These are phyloP conservation scores for Penicillium digitatum DNA, from an alignment of 2,329 filamentous ascomycete species.

Conservation along the genomic window DNA sequence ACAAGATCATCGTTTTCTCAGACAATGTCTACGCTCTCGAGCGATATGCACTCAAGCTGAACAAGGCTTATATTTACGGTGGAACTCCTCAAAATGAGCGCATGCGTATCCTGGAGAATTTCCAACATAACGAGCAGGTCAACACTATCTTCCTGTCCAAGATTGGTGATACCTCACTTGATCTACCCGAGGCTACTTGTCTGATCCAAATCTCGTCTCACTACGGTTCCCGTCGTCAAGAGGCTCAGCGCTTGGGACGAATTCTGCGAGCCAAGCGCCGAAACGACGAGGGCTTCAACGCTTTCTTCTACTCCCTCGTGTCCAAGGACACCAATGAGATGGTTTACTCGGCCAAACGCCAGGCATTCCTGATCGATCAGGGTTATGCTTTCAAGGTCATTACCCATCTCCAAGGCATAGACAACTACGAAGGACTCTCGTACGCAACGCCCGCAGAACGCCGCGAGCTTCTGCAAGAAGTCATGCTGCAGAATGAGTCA, in stretches of 20 bases:
- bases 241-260: constrained; percentile 87
- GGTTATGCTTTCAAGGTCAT: constrained; percentile 99
- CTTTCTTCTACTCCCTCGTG: constrained; percentile 96
- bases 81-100: constrained; percentile 82
- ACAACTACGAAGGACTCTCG: constrained; percentile 73
- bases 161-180: constrained; percentile 96
- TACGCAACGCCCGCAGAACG: constrained; percentile 77
- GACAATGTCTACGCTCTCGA: constrained; percentile 94
- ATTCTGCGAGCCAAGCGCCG: constrained; percentile 92
- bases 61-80: constrained; percentile 87
- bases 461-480: constrained; percentile 80
- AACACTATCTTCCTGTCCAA: constrained; percentile 96
- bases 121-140: constrained; percentile 84
- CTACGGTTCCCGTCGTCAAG: constrained; percentile 93
- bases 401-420: constrained; percentile 87
- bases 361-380: constrained; percentile 95
- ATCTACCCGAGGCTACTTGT: constrained; percentile 92
- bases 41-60: constrained; percentile 75
- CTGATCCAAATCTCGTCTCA: constrained; percentile 97
- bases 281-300: constrained; percentile 98
- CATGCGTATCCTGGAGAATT: constrained; percentile 83
- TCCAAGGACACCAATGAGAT: constrained; percentile 98
- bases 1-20: constrained; percentile 97
- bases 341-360: constrained; percentile 93
- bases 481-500: constrained; percentile 80